These are phyloP conservation scores for Paspalum vaginatum DNA, from an alignment of 176 grass and related monocot genomes.

Conservation along the genomic window DNA sequence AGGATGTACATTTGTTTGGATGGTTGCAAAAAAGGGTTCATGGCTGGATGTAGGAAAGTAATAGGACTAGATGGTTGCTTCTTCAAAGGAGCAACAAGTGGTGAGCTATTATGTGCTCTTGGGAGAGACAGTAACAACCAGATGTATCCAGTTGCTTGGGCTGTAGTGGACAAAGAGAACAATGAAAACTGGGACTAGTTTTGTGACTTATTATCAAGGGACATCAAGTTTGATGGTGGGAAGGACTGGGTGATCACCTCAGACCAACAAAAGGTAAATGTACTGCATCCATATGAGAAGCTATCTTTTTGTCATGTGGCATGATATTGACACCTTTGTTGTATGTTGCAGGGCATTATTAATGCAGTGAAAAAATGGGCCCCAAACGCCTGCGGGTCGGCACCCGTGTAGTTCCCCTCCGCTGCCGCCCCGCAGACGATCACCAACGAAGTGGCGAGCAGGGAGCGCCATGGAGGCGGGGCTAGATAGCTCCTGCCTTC, in stretches of 20 bases:
- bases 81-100: background rate
- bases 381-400: too few relatives aligned
- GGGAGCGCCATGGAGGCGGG: too few relatives aligned
- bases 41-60: background rate
- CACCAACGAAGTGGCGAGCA: too few relatives aligned
- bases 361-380: too few relatives aligned
- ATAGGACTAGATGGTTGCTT: background rate
- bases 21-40: background rate
- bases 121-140: background rate
- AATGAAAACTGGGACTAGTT: background rate
- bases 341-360: too few relatives aligned
- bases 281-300: background rate
- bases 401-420: too few relatives aligned
- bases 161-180: background rate
- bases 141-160: slow-evolving; percentile 1
- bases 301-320: too few relatives aligned
- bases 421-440: too few relatives aligned
- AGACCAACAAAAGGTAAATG: background rate
- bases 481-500: too few relatives aligned
- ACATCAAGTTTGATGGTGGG: background rate
- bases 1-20: background rate
- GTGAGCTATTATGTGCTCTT: background rate
- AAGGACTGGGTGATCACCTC: background rate
- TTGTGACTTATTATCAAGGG: background rate
- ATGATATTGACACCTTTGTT: too few relatives aligned